A percentile compares a stretch with the other conserved stretches of the same genome.
phyloP scores from a whole-genome alignment of 192 early-diverging fungal species.

The Thoreauomyces humboldtii region DNA sequence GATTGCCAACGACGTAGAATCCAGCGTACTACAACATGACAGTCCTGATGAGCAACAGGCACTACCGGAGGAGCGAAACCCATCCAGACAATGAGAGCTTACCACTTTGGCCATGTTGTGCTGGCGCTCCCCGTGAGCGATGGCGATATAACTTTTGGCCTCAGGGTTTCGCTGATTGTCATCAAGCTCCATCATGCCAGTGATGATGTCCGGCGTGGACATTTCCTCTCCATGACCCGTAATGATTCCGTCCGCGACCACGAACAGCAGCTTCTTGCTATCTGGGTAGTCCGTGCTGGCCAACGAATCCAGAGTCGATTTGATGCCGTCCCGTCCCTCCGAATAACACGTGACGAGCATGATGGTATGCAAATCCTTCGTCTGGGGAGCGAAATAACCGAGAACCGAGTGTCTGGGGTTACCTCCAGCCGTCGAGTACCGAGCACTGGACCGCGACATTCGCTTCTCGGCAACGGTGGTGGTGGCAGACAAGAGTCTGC shows the following conservation, averaged over 20 bases:
- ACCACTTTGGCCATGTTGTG: constrained; percentile 86
- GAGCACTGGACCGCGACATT: constrained; percentile 1
- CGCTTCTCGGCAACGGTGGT: background rate
- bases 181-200: constrained; percentile 54
- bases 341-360: constrained; percentile 92
- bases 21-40: constrained; percentile 32
- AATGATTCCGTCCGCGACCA: constrained; percentile 85
- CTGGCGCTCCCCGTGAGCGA: constrained; percentile 84
- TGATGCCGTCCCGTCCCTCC: constrained; percentile 81
- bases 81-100: too few species aligned
- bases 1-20: constrained; percentile 24
- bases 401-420: constrained; percentile 13
- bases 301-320: constrained; percentile 83
- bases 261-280: constrained; percentile 82
- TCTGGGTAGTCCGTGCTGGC: constrained; percentile 75
- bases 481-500: background rate
- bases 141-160: constrained; percentile 63
- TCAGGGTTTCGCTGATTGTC: constrained; percentile 24
- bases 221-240: constrained; percentile 90
- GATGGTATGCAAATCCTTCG: constrained; percentile 45
- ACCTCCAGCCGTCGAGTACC: background rate
- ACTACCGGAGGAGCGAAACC: too few species aligned
- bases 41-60: too few species aligned
- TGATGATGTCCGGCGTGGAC: constrained; percentile 87
- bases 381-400: background rate